Percentiles rank a stretch among this genome's conserved stretches.
These are phyloP conservation scores for Omphalea diandra DNA, from an alignment of 441 rosid genomes.

Conservation along the genomic window DNA sequence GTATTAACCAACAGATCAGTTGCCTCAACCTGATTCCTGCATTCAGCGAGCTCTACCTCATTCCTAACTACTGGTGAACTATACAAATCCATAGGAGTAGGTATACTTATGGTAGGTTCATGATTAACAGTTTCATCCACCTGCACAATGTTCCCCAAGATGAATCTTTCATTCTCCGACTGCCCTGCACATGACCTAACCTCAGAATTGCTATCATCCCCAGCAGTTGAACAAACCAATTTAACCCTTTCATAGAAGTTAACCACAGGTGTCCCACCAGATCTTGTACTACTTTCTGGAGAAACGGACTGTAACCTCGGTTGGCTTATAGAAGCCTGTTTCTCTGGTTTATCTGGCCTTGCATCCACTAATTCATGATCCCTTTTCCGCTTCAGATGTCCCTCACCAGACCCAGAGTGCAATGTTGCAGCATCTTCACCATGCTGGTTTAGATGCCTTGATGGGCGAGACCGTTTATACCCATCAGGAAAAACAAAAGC, in stretches of 20 bases:
- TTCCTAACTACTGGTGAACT: conserved; percentile 31
- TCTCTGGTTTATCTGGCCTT: conserved; percentile 47
- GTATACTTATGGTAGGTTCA: conserved; percentile 17
- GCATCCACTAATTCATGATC: conserved; percentile 41
- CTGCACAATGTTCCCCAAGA: background rate
- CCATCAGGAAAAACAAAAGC: conserved; percentile 68
- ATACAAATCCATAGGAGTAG: conserved; percentile 29
- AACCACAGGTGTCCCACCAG: conserved; percentile 36
- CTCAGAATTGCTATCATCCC: conserved; percentile 25
- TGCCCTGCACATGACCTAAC: conserved; percentile 30
- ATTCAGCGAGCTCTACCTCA: conserved; percentile 13
- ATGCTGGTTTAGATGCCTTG: conserved; percentile 51
- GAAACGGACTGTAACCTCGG: conserved; percentile 42
- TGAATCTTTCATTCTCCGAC: conserved; percentile 26
- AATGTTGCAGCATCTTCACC: conserved; percentile 46
- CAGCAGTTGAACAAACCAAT: conserved; percentile 17
- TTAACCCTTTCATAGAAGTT: conserved; percentile 26
- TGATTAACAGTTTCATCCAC: conserved; percentile 26
- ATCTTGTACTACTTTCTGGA: conserved; percentile 45
- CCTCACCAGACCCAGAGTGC: conserved; percentile 45
- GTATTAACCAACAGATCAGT: conserved; percentile 30
- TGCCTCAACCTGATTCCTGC: conserved; percentile 23
- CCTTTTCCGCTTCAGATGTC: conserved; percentile 56
- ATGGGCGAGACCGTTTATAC: conserved; percentile 52
- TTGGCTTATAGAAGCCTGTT: conserved; percentile 60